Conservation (phyloP, 495 filamentous ascomycete species). For the Hyphodiscus hymeniophilus region DNA sequence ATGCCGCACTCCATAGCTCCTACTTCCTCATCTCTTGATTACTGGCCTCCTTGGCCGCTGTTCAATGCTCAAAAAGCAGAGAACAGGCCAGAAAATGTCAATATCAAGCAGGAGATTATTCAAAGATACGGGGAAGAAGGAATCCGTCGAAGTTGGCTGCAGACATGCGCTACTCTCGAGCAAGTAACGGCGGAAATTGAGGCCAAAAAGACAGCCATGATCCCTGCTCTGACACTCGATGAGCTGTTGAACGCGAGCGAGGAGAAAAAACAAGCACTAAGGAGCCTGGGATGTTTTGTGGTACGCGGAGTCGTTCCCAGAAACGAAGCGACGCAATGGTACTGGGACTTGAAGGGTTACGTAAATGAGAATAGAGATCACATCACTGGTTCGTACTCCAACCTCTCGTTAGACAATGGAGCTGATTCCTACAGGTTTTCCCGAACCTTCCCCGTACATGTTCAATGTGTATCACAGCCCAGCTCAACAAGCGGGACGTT, state of each 20-base stretch:
- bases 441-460: constrained; percentile 12
- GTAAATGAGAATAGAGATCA: constrained; percentile 8
- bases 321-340: constrained; percentile 6
- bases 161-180: constrained; percentile 6
- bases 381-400: constrained; percentile 6
- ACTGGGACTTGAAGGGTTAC: constrained; percentile 6
- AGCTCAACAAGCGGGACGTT: constrained; percentile 17
- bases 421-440: constrained; percentile 11
- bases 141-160: constrained; percentile 9
- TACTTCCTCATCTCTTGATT: too few relatives aligned
- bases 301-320: constrained; percentile 12
- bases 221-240: constrained; percentile 7
- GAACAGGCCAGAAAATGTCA: too few relatives aligned
- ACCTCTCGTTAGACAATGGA: too few relatives aligned
- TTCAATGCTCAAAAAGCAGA: too few relatives aligned
- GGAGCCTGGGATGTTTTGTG: constrained; percentile 11
- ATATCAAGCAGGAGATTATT: constrained; percentile 11
- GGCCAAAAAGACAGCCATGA: neutral
- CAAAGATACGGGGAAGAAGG: constrained; percentile 13
- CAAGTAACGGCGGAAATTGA: constrained; percentile 1
- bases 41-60: too few relatives aligned
- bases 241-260: neutral
- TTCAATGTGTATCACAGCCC: constrained; percentile 19
- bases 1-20: too few relatives aligned
- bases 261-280: constrained; percentile 1